Base-by-base conservation (phyloP, 805 yeast species). In the baker's yeast (Saccharomyces cerevisiae) region DNA sequence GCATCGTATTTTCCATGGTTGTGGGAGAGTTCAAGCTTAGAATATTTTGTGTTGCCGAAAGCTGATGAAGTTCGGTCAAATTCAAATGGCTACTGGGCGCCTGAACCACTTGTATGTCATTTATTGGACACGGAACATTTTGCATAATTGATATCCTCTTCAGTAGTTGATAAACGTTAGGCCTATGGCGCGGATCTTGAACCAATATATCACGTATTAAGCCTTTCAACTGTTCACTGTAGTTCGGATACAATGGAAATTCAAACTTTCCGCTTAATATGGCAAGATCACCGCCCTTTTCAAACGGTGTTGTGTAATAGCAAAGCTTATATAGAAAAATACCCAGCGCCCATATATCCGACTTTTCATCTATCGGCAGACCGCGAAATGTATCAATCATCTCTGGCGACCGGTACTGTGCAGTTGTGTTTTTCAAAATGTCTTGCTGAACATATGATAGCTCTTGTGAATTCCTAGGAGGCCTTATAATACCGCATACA, bases 311-410 rank as follows among this genome's bases (percentile, higher is more conserved):
- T 0, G 88, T 87, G 62, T 85, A 87, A 68, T 85, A 87, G 64
- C 94, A 85, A 50, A 87, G 66, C 65, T 87, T 87, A 73, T 87
- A 87, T 32, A 87, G 68, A 58, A 87, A 84, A 28, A 87, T 80
- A 11, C 96, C 96, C 36, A 87, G 67, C 0, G 95, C 96, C 96
- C 96, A 87, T 24, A 87, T 79, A 67, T 87, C 96, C 51, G 89
- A 81, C 67, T 87, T 87, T 65, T 87, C 94, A 69, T 87, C 87
- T 51, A 87, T 82, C 11, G 92, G 85, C 54, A 79, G 77, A 3
- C 88, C 83, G 55, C 80, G 76, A 51, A 80, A 77, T 32, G 87
- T 72, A 63, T 87, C 92, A 30, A 87, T 73, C 94, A 87, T 87
- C 69, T 87, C 96, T 3, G 96, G 96, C 3, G 90, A 76, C 59